phyloP scores from a whole-genome alignment of 768 basidiomycete species.

The Termitomyces sp. region DNA sequence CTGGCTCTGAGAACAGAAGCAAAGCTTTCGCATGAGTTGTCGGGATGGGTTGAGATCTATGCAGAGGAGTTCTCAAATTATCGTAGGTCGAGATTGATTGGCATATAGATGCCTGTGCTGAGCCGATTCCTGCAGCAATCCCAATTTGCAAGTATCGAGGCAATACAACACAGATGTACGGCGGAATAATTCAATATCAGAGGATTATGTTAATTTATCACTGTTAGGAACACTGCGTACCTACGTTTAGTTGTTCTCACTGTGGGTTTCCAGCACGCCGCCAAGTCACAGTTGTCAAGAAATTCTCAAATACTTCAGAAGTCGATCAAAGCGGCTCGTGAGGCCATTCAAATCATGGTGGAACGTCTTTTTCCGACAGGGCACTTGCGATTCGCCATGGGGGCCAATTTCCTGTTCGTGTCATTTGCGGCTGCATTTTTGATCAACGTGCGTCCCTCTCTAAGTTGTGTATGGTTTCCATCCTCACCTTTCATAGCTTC shows the following conservation, averaged over 20 bases:
- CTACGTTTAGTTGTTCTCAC: slow-evolving; percentile 52
- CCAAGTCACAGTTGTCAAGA: slow-evolving; percentile 30
- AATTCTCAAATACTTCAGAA: slow-evolving; percentile 38
- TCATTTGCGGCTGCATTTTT: slow-evolving; percentile 59
- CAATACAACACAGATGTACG: slow-evolving; percentile 38
- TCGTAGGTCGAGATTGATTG: slow-evolving; percentile 17
- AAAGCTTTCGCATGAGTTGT: slow-evolving; percentile 29
- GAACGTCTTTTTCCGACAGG: slow-evolving; percentile 49
- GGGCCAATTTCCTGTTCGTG: slow-evolving; percentile 42
- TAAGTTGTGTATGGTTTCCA: background rate
- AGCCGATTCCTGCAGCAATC: slow-evolving; percentile 23
- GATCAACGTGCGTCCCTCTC: slow-evolving; percentile 39
- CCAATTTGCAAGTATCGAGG: slow-evolving; percentile 38
- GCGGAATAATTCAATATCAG: background rate
- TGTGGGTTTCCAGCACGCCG: slow-evolving; percentile 45
- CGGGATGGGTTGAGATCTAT: slow-evolving; percentile 35
- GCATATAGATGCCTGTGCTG: background rate
- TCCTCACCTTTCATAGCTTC: slow-evolving; percentile 27
- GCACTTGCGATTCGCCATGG: slow-evolving; percentile 51
- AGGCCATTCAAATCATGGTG: slow-evolving; percentile 47
- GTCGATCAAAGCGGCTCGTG: slow-evolving; percentile 50
- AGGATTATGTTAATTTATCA: slow-evolving; percentile 1
- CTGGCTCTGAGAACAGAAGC: slow-evolving; percentile 32
- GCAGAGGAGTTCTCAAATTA: slow-evolving; percentile 27
- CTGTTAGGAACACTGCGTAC: slow-evolving; percentile 43